Evolutionary conservation across 2,329 filamentous ascomycete genomes (phyloP).

Genomic region (Claviceps spartinae): DNA sequence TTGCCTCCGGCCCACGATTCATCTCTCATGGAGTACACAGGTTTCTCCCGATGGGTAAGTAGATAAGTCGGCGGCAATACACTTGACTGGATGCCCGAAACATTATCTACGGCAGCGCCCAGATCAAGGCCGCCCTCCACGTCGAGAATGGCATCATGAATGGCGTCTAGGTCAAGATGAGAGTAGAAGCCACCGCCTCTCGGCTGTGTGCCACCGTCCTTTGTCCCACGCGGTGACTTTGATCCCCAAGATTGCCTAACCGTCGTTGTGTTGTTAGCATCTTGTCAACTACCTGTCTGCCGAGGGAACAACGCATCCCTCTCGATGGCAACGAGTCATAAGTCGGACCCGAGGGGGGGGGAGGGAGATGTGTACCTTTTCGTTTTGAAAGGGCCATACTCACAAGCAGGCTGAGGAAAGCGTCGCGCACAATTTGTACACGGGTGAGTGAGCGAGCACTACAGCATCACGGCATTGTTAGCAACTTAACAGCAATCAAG

Average conservation of each 20-base stretch:
- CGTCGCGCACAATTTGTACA: conserved; percentile 39
- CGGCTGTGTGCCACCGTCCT: conserved; percentile 4
- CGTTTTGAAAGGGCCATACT: conserved; percentile 23
- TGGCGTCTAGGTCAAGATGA: conserved; percentile 21
- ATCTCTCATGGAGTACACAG: conserved; percentile 6
- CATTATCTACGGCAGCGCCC: conserved; percentile 3
- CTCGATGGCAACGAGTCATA: too few species aligned
- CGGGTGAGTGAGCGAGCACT: conserved; percentile 42
- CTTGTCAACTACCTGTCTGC: too few species aligned
- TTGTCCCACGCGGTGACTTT: conserved; percentile 7
- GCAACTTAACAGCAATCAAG: background rate
- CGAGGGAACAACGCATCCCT: too few species aligned
- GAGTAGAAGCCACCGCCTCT: conserved; percentile 17
- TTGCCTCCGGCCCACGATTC: conserved; percentile 6
- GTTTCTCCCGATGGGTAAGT: conserved; percentile 1
- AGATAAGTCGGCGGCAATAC: conserved; percentile 3
- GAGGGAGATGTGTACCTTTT: conserved; percentile 10
- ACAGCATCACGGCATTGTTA: background rate
- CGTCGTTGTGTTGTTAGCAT: background rate
- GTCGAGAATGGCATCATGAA: conserved; percentile 21
- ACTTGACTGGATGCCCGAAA: conserved; percentile 2
- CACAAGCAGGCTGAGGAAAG: conserved; percentile 36
- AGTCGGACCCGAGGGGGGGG: too few species aligned
- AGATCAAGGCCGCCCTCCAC: conserved; percentile 14
- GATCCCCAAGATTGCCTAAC: conserved; percentile 1